Percentiles rank a stretch among this genome's conserved stretches.
These are phyloP conservation scores for Hysterium pulicare DNA, from an alignment of 2,329 filamentous ascomycete species.

Conservation along the genomic window DNA sequence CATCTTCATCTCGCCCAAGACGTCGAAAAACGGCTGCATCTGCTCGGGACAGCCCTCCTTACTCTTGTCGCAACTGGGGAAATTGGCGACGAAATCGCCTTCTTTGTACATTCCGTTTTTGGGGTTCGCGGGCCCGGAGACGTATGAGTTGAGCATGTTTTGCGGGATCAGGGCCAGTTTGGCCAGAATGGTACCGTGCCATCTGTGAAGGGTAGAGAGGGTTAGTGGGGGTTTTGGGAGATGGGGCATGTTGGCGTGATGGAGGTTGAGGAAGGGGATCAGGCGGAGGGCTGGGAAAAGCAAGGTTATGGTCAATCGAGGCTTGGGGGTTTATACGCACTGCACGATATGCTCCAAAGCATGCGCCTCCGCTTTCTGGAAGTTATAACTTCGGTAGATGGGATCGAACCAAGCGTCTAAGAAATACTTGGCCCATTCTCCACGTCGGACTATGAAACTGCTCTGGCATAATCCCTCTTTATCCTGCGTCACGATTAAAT, in stretches of 20 bases:
- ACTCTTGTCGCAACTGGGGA: conserved; percentile 65
- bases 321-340: conserved; percentile 26
- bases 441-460: conserved; percentile 76
- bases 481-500: conserved; percentile 83
- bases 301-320: conserved; percentile 33
- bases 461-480: conserved; percentile 70
- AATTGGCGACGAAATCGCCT: conserved; percentile 79
- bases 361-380: conserved; percentile 90
- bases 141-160: conserved; percentile 77
- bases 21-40: conserved; percentile 53
- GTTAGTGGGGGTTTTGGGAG: conserved; percentile 2
- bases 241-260: conserved; percentile 4
- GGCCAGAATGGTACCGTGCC: conserved; percentile 93
- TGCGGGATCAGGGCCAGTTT: conserved; percentile 90
- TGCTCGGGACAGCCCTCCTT: conserved; percentile 67
- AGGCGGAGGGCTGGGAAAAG: background rate
- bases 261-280: background rate
- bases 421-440: conserved; percentile 90
- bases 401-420: conserved; percentile 96
- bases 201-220: conserved; percentile 59
- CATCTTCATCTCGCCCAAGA: conserved; percentile 25
- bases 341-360: conserved; percentile 66
- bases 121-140: conserved; percentile 22
- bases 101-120: conserved; percentile 65
- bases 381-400: conserved; percentile 89